Base-by-base conservation (phyloP, 352 stramenopile species). In the Peronospora destructor region DNA sequence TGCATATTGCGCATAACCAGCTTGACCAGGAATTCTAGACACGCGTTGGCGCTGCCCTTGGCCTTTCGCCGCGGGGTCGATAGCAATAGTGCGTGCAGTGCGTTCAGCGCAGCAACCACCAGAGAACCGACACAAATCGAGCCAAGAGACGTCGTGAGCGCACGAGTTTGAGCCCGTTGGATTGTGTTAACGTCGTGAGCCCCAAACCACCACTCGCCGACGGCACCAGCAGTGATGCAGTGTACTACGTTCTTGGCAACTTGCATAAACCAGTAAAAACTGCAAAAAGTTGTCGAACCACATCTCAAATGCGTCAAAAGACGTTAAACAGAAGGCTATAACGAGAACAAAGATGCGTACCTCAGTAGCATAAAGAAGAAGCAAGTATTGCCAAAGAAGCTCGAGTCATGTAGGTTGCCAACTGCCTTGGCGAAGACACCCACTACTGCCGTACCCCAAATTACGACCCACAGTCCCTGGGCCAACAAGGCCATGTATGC, bases 361-460 rank as follows among this genome's bases (percentile, higher is more conserved):
- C 83, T 94, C 9, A 94, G 60, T 14, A 94, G 61, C 62, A 94
- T 84, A 49, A 91, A 86, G 61, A 94, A 92, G 40, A 91, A 85
- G 41, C 64, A 74, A 11, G 72, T 59, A 47, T 92, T 89, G n/a
- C 76, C 68, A 45, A 78, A 81, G 4, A 64, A 81, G 23, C 56
- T 83, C 5, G 65, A 61, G 49, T 90, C 78, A n/a, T 82, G 71
- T 9, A 73, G 56, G 19, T 62, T 25, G 12, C 41, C 56, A 9
- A 84, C 59, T 14, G 73, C 68, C 40, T 81, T 87, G 9, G 73
- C 70, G 10, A 89, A 62, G 5, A 92, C 68, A 7, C 84, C 84
- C 11, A 94, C 62, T 16, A 90, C 73, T 0, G 79, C 84, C 6
- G 74, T 55, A 42, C 78, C 83, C 84, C 84, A 94, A 12, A 92